A percentile compares a stretch with the other conserved stretches of the same genome.
phyloP scores from a whole-genome alignment of 1,284 basidiomycete species.

The Kwoniella shivajii region DNA sequence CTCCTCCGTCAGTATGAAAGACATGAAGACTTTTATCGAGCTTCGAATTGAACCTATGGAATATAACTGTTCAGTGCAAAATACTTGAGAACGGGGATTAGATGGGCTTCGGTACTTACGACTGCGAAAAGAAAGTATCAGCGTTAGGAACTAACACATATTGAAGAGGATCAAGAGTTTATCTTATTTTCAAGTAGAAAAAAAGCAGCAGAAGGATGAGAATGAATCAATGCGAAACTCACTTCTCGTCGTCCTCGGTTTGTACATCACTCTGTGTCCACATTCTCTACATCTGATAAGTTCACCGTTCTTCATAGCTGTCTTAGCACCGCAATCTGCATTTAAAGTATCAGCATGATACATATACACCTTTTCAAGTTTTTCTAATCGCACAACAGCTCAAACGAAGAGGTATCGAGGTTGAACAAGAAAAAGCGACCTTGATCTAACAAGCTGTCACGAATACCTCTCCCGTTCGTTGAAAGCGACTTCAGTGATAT shows the following conservation, averaged over 20 bases:
- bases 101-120: slow-evolving; percentile 3
- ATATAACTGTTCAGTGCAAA: background rate
- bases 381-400: no score
- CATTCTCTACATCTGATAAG: slow-evolving; percentile 96
- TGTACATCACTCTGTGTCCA: slow-evolving; percentile 99
- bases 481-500: background rate
- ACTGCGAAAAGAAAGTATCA: background rate
- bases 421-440: no score
- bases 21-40: slow-evolving; percentile 27
- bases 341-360: background rate
- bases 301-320: slow-evolving; percentile 89
- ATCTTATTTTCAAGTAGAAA: background rate
- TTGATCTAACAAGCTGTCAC: no score
- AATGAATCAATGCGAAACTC: slow-evolving; percentile 52
- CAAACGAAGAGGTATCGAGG: no score
- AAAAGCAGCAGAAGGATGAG: background rate
- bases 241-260: slow-evolving; percentile 95
- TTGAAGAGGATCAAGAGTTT: background rate
- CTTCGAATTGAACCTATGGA: slow-evolving; percentile 46
- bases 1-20: background rate
- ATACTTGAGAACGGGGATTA: background rate
- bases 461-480: no score
- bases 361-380: no score
- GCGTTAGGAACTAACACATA: background rate
- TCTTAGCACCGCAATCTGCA: slow-evolving; percentile 89